These are phyloP conservation scores for Sphagnurus paluster DNA, from an alignment of 1,284 basidiomycete species.

Conservation along the genomic window DNA sequence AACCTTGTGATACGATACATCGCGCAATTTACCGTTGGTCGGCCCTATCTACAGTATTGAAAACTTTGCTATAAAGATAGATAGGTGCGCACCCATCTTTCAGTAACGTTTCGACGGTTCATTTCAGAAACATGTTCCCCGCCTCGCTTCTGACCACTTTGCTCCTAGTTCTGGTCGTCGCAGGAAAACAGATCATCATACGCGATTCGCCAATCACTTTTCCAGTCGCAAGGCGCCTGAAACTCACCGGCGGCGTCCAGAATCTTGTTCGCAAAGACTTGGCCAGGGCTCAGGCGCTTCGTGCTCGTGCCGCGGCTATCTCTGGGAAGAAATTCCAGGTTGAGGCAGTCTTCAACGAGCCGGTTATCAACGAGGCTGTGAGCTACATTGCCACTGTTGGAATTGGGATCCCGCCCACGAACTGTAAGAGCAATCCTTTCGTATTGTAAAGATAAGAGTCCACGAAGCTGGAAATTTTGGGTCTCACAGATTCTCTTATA, in stretches of 20 bases:
- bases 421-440: slow-evolving; percentile 38
- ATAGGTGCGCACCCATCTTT: background rate
- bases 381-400: slow-evolving; percentile 55
- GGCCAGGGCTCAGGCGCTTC: slow-evolving; percentile 46
- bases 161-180: slow-evolving; percentile 44
- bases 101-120: background rate
- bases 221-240: slow-evolving; percentile 49
- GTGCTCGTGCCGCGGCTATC: slow-evolving; percentile 36
- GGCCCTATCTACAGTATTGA: slow-evolving; percentile 2
- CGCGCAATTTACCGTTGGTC: background rate
- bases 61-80: slow-evolving; percentile 12
- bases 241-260: slow-evolving; percentile 42
- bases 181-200: slow-evolving; percentile 45
- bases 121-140: slow-evolving; percentile 23
- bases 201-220: slow-evolving; percentile 42
- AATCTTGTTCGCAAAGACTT: slow-evolving; percentile 57
- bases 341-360: slow-evolving; percentile 36
- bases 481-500: slow-evolving; percentile 34
- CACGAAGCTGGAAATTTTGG: background rate
- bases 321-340: slow-evolving; percentile 26
- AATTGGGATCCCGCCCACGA: slow-evolving; percentile 59
- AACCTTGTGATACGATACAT: background rate
- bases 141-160: slow-evolving; percentile 41
- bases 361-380: slow-evolving; percentile 46
- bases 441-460: background rate